Base-by-base conservation (phyloP, 2,329 filamentous ascomycete genomes). In the Botrytis pseudocinerea region DNA sequence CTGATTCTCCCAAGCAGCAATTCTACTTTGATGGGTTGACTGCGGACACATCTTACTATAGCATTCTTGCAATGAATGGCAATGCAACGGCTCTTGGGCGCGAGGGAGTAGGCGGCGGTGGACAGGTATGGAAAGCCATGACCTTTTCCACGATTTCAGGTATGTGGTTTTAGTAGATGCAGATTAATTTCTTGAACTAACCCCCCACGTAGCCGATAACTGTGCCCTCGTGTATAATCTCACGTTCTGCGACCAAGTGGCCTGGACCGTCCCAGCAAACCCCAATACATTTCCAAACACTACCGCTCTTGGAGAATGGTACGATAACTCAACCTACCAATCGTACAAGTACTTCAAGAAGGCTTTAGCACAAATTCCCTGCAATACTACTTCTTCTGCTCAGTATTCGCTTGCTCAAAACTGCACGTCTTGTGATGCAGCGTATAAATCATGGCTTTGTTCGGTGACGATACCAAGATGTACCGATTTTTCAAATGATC, bases 381-480 rank as follows among this genome's bases (percentile, higher is more conserved):
- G 96, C 85, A 91, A 97, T 78, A 91, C 93, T 4, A 88, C 88
- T 0, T 83, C 88, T 2, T 90, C 91, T 48, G 89, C 92, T 22
- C 88, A 89, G 76, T 99, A 97, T 83, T 97, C 94, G 1, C 89
- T 98, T 22, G 92, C 90, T 2, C 89, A 90, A 60, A 88, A 83
- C 77, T 99, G 96, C 84, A 82, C 85, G 61, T 88, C 97, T 82
- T 99, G 96, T 82, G 88, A 85, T 25, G 79, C 81, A 0, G 93
- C 94, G 14, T 99, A 99, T 87, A 98, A 97, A 82, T 86, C 90
- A 79, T 99, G 96, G 96, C 90, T 99, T 32, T 99, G 96, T 84
- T 92, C 93, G 38, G 94, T 98, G 42, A 92, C 90, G 25, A 96
- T 99, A 75, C 96, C 96, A 1, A 92, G 95, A 44, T 99, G 96